Evolutionary conservation across 805 yeast species (phyloP).

Genomic region (Yarrowia porcina): DNA sequence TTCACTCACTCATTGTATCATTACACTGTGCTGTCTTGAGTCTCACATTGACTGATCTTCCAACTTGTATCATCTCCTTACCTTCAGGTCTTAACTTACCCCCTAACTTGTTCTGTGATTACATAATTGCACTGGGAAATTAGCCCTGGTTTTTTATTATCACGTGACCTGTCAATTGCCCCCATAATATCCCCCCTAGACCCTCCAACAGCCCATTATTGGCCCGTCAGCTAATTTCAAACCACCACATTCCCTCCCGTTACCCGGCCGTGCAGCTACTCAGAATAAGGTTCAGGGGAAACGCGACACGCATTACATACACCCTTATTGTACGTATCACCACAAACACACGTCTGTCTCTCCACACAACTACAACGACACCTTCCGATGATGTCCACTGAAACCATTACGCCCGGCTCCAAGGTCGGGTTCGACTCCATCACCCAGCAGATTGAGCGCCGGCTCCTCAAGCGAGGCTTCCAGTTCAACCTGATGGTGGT

Average conservation of each 20-base stretch:
- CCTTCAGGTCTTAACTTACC: too few species aligned
- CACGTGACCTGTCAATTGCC: neutral
- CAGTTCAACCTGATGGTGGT: conserved; percentile 93
- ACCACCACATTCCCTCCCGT: neutral
- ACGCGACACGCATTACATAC: conserved; percentile 23
- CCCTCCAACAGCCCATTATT: neutral
- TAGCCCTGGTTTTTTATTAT: too few species aligned
- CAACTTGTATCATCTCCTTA: too few species aligned
- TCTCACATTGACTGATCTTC: too few species aligned
- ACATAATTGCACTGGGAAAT: neutral
- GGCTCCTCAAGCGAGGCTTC: conserved; percentile 88
- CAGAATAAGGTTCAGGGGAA: neutral
- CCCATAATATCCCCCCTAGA: neutral
- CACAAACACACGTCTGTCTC: conserved; percentile 1
- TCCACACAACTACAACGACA: neutral
- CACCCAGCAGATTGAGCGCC: conserved; percentile 90
- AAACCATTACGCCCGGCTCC: conserved; percentile 53
- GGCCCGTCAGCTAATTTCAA: neutral
- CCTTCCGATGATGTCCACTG: conserved; percentile 1
- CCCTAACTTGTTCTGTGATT: neutral
- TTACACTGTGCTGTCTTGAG: too few species aligned
- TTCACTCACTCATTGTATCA: too few species aligned
- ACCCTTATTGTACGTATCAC: neutral
- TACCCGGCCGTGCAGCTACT: neutral
- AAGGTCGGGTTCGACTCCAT: conserved; percentile 97